phyloP scores from a whole-genome alignment of 768 basidiomycete species.

The Podaxis sp. region DNA sequence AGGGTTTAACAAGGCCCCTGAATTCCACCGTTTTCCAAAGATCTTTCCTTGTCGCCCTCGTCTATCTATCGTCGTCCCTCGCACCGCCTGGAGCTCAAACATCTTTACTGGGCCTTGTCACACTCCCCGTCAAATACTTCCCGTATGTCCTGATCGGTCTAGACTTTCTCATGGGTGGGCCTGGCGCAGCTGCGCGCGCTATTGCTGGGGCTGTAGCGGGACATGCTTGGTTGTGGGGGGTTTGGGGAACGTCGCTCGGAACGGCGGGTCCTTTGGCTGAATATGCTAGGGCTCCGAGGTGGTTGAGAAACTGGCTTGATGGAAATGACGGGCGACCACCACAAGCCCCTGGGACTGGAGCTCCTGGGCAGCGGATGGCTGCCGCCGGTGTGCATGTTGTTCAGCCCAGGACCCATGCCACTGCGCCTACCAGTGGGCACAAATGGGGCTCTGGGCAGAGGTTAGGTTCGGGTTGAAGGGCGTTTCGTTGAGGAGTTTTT shows the following conservation, averaged over 20 bases:
- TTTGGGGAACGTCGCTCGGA: slow-evolving; percentile 49
- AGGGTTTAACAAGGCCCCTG: slow-evolving; percentile 62
- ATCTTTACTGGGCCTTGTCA: slow-evolving; percentile 78
- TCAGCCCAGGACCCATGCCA: slow-evolving; percentile 43
- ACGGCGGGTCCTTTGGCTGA: slow-evolving; percentile 37
- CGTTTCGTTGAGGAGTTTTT: neutral
- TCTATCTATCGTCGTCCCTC: slow-evolving; percentile 67
- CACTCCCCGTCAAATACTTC: slow-evolving; percentile 68
- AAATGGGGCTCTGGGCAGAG: slow-evolving; percentile 58
- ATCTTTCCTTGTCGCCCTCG: slow-evolving; percentile 64
- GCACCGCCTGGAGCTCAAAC: slow-evolving; percentile 67
- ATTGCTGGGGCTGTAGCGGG: slow-evolving; percentile 76
- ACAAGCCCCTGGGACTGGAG: slow-evolving; percentile 24
- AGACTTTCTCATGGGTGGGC: slow-evolving; percentile 67
- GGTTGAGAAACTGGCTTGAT: slow-evolving; percentile 54
- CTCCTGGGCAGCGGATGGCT: slow-evolving; percentile 32
- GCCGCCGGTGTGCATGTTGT: slow-evolving; percentile 58
- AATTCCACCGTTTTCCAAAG: slow-evolving; percentile 54
- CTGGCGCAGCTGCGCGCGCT: slow-evolving; percentile 49
- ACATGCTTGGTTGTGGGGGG: slow-evolving; percentile 79
- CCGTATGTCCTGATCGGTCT: slow-evolving; percentile 74
- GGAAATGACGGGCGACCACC: slow-evolving; percentile 30
- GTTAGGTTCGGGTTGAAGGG: slow-evolving; percentile 21
- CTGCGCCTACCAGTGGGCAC: slow-evolving; percentile 23
- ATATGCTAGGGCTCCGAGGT: slow-evolving; percentile 55